A percentile compares a stretch with the other conserved stretches of the same genome.
phyloP scores from a whole-genome alignment of 2,329 filamentous ascomycete species.

The Ilyonectria robusta region DNA sequence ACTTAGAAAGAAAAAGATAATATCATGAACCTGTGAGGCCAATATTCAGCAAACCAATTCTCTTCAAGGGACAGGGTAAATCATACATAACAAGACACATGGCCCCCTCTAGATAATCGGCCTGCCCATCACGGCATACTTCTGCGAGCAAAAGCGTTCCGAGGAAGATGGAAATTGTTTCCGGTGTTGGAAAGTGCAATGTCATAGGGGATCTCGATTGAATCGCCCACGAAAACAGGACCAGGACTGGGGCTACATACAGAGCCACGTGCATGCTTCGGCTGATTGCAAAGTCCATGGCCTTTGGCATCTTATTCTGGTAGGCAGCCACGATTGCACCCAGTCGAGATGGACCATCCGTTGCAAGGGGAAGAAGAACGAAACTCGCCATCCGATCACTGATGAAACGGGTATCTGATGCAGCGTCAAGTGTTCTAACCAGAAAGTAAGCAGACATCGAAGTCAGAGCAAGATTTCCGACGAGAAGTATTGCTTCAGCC shows the following conservation, averaged over 20 bases:
- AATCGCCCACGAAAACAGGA: constrained; percentile 3
- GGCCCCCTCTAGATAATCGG: constrained; percentile 9
- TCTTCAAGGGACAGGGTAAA: not conserved
- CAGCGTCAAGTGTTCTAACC: not conserved
- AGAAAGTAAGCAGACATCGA: constrained; percentile 1
- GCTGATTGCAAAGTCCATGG: not conserved
- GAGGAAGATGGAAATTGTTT: constrained; percentile 10
- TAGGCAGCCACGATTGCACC: constrained; percentile 4
- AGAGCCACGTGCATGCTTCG: constrained; percentile 7
- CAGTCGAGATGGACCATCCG: constrained; percentile 5
- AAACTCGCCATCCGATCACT: not conserved
- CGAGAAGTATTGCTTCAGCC: not conserved
- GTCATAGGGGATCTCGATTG: constrained; percentile 5
- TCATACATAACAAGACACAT: constrained; percentile 14
- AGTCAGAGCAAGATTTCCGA: not conserved
- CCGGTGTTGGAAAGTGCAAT: constrained; percentile 5
- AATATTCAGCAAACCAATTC: not conserved
- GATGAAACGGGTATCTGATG: not conserved
- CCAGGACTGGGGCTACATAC: not conserved
- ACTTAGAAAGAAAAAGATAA: constrained; percentile 9
- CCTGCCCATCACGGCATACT: constrained; percentile 3
- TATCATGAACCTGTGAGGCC: not conserved
- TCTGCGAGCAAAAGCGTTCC: constrained; percentile 3
- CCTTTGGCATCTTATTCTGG: constrained; percentile 5
- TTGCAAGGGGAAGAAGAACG: constrained; percentile 4